Evolutionary conservation across 2,329 filamentous ascomycete genomes (phyloP), one percentile per base, ranked within the genome.

Genomic region (Ophiostoma triangulosporum): DNA sequence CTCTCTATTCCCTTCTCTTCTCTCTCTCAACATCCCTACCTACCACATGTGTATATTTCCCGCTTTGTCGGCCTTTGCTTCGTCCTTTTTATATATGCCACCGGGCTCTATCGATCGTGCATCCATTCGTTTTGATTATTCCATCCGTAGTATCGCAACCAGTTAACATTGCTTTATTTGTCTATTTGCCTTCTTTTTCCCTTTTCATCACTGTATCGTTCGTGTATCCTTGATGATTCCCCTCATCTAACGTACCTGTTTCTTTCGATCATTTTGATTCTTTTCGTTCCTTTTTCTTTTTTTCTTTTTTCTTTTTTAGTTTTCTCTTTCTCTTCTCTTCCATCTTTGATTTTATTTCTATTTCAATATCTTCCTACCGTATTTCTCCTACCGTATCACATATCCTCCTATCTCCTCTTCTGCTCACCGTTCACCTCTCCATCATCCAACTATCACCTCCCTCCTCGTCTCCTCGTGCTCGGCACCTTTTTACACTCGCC

Each of bases 401-500:
- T 20, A n/a, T 17, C 35, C n/a, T 17, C 35, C n/a, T 38, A n/a
- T 22, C 17, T 31, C 6, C 29, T 9, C 12, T 43, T 20, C 24
- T 29, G 9, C 26, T 12, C 43, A 17, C 29, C 29, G 43, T 17
- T n/a, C n/a, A n/a, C n/a, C n/a, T n/a, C n/a, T n/a, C n/a, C n/a
- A n/a, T n/a, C n/a, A n/a, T n/a, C n/a, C n/a, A n/a, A n/a, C n/a
- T n/a, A n/a, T n/a, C n/a, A n/a, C n/a, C n/a, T n/a, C n/a, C n/a
- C n/a, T n/a, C n/a, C n/a, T n/a, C n/a, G n/a, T n/a, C n/a, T n/a
- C n/a, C n/a, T 33, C 40, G 12, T 17, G 9, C 32, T 36, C 24
- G 24, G 33, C 26, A 31, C 48, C 27, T 53, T 53, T 53, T 53
- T 53, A 48, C 31, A 53, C 45, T 33, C 52, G 40, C 29, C 38